phyloP scores from a whole-genome alignment of 2,329 filamentous ascomycete species.

The Colletotrichum musae region DNA sequence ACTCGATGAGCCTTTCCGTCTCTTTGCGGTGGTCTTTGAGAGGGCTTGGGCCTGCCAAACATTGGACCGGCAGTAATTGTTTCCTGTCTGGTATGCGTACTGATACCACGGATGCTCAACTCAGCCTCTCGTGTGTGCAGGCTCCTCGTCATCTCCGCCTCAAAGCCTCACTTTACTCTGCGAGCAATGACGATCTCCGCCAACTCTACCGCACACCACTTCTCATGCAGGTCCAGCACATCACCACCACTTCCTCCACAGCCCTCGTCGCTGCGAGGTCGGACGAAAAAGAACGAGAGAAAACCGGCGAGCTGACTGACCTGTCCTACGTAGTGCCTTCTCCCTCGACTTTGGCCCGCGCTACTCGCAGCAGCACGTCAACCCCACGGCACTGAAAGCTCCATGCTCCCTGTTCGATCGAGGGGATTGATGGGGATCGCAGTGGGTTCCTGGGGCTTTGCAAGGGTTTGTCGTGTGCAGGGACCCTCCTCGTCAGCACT shows the following conservation, averaged over 20 bases:
- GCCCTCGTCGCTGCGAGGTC: slow-evolving; percentile 24
- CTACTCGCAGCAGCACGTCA: slow-evolving; percentile 36
- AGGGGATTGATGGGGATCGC: slow-evolving; percentile 40
- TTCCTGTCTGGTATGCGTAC: too few relatives aligned
- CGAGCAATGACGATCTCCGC: slow-evolving; percentile 23
- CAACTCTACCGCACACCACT: slow-evolving; percentile 13
- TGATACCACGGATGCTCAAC: too few relatives aligned
- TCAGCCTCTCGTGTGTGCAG: slow-evolving; percentile 1
- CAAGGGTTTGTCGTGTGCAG: slow-evolving; percentile 35
- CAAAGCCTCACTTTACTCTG: slow-evolving; percentile 9
- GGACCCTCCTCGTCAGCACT: slow-evolving; percentile 30
- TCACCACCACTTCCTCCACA: slow-evolving; percentile 15
- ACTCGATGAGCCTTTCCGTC: background rate
- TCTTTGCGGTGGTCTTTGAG: background rate
- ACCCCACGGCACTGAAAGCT: slow-evolving; percentile 40
- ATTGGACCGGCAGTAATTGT: too few relatives aligned
- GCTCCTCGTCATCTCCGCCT: slow-evolving; percentile 11
- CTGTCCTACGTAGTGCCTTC: background rate
- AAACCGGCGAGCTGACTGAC: slow-evolving; percentile 3
- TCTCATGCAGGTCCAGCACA: slow-evolving; percentile 32
- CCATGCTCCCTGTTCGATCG: slow-evolving; percentile 36
- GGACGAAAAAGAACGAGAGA: slow-evolving; percentile 14
- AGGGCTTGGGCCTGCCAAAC: too few relatives aligned
- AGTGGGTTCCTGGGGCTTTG: slow-evolving; percentile 41
- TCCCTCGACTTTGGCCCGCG: slow-evolving; percentile 1